A percentile compares a stretch with the other conserved stretches of the same genome.
These are phyloP conservation scores for Geotrichum australiense DNA, from an alignment of 1,139 yeast genomes.

Conservation along the genomic window DNA sequence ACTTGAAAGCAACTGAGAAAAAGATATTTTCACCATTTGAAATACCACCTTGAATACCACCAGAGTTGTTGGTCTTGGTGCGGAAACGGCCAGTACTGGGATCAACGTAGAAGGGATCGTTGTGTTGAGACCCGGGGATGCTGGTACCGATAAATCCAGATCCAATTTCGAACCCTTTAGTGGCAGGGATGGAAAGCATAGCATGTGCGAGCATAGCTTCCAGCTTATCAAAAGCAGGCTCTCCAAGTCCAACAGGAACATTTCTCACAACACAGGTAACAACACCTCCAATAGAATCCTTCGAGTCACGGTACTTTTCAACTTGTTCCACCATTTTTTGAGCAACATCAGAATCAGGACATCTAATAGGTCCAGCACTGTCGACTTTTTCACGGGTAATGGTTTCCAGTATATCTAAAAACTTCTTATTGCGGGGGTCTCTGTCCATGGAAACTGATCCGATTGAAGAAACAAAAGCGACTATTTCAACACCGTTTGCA, in stretches of 20 bases:
- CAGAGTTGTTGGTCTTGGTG: slow-evolving; percentile 86
- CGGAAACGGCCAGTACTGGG: slow-evolving; percentile 47
- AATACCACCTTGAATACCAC: slow-evolving; percentile 98
- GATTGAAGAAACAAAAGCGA: slow-evolving; percentile 90
- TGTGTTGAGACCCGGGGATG: slow-evolving; percentile 90
- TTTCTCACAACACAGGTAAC: slow-evolving; percentile 96
- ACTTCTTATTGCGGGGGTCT: slow-evolving; percentile 56
- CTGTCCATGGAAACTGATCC: slow-evolving; percentile 75
- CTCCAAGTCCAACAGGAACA: slow-evolving; percentile 90
- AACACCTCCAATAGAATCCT: slow-evolving; percentile 95
- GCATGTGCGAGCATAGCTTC: slow-evolving; percentile 96
- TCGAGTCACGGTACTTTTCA: slow-evolving; percentile 75
- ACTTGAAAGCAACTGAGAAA: slow-evolving; percentile 93
- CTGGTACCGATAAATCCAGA: slow-evolving; percentile 88
- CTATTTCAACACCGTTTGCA: slow-evolving; percentile 83
- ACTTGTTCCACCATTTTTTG: slow-evolving; percentile 80
- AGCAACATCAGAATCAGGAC: slow-evolving; percentile 72
- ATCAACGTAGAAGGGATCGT: slow-evolving; percentile 52
- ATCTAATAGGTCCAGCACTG: slow-evolving; percentile 81
- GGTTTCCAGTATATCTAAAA: slow-evolving; percentile 58
- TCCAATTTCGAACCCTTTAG: slow-evolving; percentile 96
- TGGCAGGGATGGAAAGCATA: slow-evolving; percentile 94
- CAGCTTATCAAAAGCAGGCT: slow-evolving; percentile 93
- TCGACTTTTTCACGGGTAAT: slow-evolving; percentile 88
- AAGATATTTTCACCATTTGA: slow-evolving; percentile 92